phyloP scores from a whole-genome alignment of 495 filamentous ascomycete species.

The Daldinia loculata region DNA sequence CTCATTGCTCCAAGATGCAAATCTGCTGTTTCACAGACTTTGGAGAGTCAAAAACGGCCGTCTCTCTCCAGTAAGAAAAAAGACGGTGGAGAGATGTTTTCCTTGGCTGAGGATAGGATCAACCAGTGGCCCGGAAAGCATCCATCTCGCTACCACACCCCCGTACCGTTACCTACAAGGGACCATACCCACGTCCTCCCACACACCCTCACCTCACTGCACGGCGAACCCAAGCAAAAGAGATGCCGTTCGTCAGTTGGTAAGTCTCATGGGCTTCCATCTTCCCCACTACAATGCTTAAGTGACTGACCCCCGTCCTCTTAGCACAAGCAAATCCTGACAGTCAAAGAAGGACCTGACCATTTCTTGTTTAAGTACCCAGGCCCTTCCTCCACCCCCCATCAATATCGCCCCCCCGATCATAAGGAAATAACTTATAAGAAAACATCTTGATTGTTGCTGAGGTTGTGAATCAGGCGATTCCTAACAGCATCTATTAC shows the following conservation, averaged over 20 bases:
- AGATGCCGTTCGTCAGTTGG: constrained; percentile 44
- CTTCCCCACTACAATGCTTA: constrained; percentile 41
- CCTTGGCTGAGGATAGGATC: constrained; percentile 49
- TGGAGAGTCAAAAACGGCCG: constrained; percentile 22
- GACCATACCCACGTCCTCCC: constrained; percentile 38
- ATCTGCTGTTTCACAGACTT: constrained; percentile 31
- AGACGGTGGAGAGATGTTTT: constrained; percentile 41
- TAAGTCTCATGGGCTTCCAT: constrained; percentile 39
- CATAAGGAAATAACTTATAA: constrained; percentile 42
- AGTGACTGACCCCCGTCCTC: constrained; percentile 34
- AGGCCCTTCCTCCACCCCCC: constrained; percentile 38
- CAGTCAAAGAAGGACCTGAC: constrained; percentile 27
- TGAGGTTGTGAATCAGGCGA: constrained; percentile 44
- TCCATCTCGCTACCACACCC: constrained; percentile 44
- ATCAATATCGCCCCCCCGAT: constrained; percentile 38
- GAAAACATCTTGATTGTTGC: constrained; percentile 41
- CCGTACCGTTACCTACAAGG: constrained; percentile 25
- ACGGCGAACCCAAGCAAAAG: constrained; percentile 39
- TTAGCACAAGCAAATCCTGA: constrained; percentile 28
- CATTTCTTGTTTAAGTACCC: constrained; percentile 40
- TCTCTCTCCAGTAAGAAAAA: constrained; percentile 15
- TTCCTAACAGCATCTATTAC: constrained; percentile 36
- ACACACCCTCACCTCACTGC: constrained; percentile 26
- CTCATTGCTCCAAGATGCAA: constrained; percentile 15
- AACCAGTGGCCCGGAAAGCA: constrained; percentile 42